Evolutionary conservation across 441 rosid genomes (phyloP).

Genomic region (Metrosideros polymorpha): DNA sequence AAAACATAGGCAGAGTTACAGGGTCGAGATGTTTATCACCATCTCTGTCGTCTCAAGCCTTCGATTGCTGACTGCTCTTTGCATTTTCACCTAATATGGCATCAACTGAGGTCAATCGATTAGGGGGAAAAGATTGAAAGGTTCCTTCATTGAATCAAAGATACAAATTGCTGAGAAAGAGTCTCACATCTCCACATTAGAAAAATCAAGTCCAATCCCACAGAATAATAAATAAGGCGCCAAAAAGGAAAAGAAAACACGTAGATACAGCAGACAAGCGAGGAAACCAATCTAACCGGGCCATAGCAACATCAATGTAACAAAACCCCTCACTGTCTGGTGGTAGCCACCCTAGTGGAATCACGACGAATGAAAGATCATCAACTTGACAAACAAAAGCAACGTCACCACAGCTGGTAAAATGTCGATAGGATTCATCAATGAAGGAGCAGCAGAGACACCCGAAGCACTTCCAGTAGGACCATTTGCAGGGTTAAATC

Average conservation of each 20-base stretch:
- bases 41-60: background rate
- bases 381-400: slow-evolving; percentile 20
- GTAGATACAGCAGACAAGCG: background rate
- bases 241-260: background rate
- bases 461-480: slow-evolving; percentile 51
- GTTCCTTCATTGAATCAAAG: background rate
- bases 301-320: background rate
- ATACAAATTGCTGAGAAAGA: background rate
- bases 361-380: slow-evolving; percentile 20
- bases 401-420: slow-evolving; percentile 16
- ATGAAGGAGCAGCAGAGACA: slow-evolving; percentile 15
- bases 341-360: background rate
- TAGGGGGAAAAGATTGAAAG: background rate
- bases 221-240: background rate
- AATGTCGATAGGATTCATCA: slow-evolving; percentile 20
- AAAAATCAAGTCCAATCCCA: background rate
- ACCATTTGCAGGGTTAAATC: slow-evolving; percentile 35
- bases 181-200: background rate
- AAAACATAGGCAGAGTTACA: background rate
- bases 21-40: background rate
- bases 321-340: background rate
- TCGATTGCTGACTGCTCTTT: background rate
- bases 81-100: background rate
- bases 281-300: background rate
- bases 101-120: background rate